phyloP scores from a whole-genome alignment of 2,329 filamentous ascomycete species.

The Coniella vitis region DNA sequence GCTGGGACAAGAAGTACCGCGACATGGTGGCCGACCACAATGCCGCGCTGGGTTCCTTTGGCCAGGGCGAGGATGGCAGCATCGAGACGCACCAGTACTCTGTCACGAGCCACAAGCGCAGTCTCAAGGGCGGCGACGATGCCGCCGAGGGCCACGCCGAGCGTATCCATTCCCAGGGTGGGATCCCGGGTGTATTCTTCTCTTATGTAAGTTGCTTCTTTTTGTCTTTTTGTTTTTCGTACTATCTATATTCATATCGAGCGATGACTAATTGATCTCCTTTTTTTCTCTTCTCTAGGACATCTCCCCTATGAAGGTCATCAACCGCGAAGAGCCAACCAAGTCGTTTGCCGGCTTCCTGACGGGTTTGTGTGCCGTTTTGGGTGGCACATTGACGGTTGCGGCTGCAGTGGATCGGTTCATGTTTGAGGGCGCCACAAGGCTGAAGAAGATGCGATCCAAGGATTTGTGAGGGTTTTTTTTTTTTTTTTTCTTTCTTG shows the following conservation, averaged over 20 bases:
- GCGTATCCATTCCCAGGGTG: slow-evolving; percentile 79
- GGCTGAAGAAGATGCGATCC: slow-evolving; percentile 77
- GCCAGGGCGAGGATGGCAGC: slow-evolving; percentile 63
- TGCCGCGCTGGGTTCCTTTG: slow-evolving; percentile 61
- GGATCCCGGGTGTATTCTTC: slow-evolving; percentile 97
- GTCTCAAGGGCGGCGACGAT: slow-evolving; percentile 75
- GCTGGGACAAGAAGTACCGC: slow-evolving; percentile 63
- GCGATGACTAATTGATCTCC: background rate
- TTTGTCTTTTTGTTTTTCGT: background rate
- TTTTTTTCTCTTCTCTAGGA: slow-evolving; percentile 49
- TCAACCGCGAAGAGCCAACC: slow-evolving; percentile 85
- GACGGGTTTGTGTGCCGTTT: slow-evolving; percentile 87
- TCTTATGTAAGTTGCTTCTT: slow-evolving; percentile 66
- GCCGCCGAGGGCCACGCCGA: slow-evolving; percentile 85
- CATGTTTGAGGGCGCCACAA: slow-evolving; percentile 78
- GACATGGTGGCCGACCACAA: slow-evolving; percentile 40
- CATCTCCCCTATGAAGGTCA: slow-evolving; percentile 98
- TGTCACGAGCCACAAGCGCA: slow-evolving; percentile 93
- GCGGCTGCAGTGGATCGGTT: slow-evolving; percentile 88
- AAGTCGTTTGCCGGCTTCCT: slow-evolving; percentile 92
- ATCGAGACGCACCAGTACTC: slow-evolving; percentile 98
- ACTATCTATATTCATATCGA: background rate
- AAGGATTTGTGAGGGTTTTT: slow-evolving; percentile 57
- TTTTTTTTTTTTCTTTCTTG: too few species aligned
- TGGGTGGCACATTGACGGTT: slow-evolving; percentile 92